Percentiles rank a stretch among this genome's conserved stretches.
These are phyloP conservation scores for Scutellaria barbata DNA, from an alignment of 257 asterid genomes.

Conservation along the genomic window DNA sequence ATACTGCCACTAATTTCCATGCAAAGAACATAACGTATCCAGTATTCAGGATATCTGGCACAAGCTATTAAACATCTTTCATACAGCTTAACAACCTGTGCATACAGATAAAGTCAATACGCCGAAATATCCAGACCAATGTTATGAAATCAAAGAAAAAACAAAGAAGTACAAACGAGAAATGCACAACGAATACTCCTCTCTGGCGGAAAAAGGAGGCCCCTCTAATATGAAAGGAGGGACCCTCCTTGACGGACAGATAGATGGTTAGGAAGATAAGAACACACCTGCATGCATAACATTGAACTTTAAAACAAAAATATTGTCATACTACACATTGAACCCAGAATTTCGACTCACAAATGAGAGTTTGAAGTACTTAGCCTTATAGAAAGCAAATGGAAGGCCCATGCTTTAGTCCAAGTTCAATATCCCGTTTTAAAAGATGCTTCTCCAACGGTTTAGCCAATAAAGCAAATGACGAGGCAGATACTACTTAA, in stretches of 20 bases:
- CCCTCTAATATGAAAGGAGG: conserved; percentile 84
- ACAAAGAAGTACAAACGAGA: conserved; percentile 47
- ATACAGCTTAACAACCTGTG: conserved; percentile 92
- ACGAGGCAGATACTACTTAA: conserved; percentile 93
- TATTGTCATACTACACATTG: conserved; percentile 63
- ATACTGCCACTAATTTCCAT: conserved; percentile 90
- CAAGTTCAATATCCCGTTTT: conserved; percentile 97
- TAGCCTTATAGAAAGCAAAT: conserved; percentile 96
- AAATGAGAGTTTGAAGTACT: conserved; percentile 97
- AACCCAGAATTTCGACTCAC: conserved; percentile 97
- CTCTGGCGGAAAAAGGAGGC: conserved; percentile 87
- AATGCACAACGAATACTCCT: conserved; percentile 79
- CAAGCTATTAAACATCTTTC: conserved; percentile 97
- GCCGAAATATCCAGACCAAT: conserved; percentile 36
- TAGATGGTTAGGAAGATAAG: conserved; percentile 98
- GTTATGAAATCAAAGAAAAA: conserved; percentile 33
- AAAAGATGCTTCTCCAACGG: conserved; percentile 96
- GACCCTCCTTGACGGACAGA: conserved; percentile 93
- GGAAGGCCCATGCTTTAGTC: conserved; percentile 97
- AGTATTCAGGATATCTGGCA: conserved; percentile 95
- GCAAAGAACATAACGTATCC: conserved; percentile 86
- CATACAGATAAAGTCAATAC: conserved; percentile 35
- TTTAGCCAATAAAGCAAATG: conserved; percentile 94
- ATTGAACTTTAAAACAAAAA: conserved; percentile 74
- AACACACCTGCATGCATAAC: conserved; percentile 99